Evolutionary conservation across 2,329 filamentous ascomycete genomes (phyloP).

Genomic region (Colletotrichum spaethianum): DNA sequence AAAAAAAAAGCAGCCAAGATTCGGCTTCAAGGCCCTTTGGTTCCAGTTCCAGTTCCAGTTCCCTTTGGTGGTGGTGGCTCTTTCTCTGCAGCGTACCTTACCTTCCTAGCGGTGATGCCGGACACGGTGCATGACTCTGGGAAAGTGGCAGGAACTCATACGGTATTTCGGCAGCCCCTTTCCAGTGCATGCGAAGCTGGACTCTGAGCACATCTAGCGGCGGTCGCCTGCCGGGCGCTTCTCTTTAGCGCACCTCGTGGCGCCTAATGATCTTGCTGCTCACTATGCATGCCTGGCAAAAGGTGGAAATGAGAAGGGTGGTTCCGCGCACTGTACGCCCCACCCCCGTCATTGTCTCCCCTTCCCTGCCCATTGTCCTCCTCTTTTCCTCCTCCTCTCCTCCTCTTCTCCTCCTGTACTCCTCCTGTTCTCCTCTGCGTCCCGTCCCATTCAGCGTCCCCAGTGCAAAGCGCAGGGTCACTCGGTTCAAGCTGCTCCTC

Average conservation of each 20-base stretch:
- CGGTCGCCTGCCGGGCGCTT: neutral
- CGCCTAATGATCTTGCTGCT: neutral
- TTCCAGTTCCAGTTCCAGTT: too few relatives aligned
- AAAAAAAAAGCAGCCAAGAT: neutral
- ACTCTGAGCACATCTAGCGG: neutral
- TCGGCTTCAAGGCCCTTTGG: neutral
- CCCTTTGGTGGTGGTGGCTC: neutral
- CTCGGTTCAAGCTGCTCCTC: neutral
- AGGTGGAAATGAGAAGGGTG: neutral
- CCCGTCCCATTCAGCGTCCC: neutral
- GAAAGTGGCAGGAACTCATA: accelerated
- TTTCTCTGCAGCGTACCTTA: too few relatives aligned
- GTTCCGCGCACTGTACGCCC: neutral
- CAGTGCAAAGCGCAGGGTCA: neutral
- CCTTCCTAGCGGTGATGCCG: neutral
- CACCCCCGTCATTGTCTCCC: too few relatives aligned
- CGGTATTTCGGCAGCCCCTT: neutral
- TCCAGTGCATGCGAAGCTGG: neutral
- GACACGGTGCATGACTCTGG: neutral
- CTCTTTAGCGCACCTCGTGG: neutral
- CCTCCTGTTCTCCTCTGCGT: neutral
- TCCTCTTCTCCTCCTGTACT: neutral
- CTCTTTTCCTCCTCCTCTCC: neutral
- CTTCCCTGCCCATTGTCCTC: too few relatives aligned
- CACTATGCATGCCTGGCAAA: neutral